Evolutionary conservation across 495 filamentous ascomycete species (phyloP).

Genomic region (Saxispiralis lemnorum): DNA sequence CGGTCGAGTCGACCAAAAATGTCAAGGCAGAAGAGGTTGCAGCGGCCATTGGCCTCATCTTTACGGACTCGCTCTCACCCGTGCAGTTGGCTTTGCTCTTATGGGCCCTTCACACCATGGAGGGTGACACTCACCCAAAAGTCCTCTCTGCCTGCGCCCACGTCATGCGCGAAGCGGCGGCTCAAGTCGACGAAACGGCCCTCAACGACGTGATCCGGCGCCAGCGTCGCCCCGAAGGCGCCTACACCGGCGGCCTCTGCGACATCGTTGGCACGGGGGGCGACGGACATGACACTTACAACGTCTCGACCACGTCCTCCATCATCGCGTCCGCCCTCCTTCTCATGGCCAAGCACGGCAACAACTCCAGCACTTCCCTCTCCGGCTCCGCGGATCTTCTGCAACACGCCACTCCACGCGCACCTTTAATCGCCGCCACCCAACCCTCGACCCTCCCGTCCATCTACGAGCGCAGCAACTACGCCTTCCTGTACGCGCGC

Average conservation of each 20-base stretch:
- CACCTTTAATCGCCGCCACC: slow-evolving; percentile 57
- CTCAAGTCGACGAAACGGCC: slow-evolving; percentile 40
- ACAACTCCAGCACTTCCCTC: slow-evolving; percentile 83
- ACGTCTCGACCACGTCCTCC: slow-evolving; percentile 84
- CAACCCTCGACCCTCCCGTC: slow-evolving; percentile 46
- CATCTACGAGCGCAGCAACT: slow-evolving; percentile 65
- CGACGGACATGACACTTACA: slow-evolving; percentile 92
- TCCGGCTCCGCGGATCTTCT: slow-evolving; percentile 92
- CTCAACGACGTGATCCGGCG: slow-evolving; percentile 40
- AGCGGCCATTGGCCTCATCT: slow-evolving; percentile 69
- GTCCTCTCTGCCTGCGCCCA: slow-evolving; percentile 62
- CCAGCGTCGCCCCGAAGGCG: slow-evolving; percentile 37
- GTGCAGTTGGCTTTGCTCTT: slow-evolving; percentile 73
- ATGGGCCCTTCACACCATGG: slow-evolving; percentile 75
- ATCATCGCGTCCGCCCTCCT: slow-evolving; percentile 75
- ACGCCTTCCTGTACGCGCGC: slow-evolving; percentile 90
- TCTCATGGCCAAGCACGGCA: slow-evolving; percentile 83
- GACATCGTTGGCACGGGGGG: slow-evolving; percentile 98
- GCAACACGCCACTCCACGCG: slow-evolving; percentile 40
- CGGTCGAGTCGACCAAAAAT: slow-evolving; percentile 45
- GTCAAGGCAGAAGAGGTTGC: slow-evolving; percentile 70
- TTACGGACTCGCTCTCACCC: slow-evolving; percentile 63
- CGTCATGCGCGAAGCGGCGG: slow-evolving; percentile 52
- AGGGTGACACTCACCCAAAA: slow-evolving; percentile 54
- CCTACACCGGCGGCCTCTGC: slow-evolving; percentile 43